These are phyloP conservation scores for Monosporozyma aerobia DNA, from an alignment of 805 yeast genomes.

Conservation along the genomic window DNA sequence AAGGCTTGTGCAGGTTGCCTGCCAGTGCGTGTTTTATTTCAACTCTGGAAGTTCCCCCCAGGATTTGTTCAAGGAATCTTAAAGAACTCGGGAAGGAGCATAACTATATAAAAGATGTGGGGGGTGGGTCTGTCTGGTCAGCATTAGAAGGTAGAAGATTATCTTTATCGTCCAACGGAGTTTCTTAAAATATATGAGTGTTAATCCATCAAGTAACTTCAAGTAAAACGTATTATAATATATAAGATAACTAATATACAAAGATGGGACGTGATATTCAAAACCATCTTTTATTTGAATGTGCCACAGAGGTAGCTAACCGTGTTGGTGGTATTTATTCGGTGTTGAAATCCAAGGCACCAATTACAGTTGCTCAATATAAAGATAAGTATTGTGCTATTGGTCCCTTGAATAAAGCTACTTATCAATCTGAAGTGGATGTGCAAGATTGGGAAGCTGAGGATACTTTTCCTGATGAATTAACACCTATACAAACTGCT, in stretches of 20 bases:
- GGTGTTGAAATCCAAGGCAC: slow-evolving; percentile 92
- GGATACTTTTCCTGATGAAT: slow-evolving; percentile 21
- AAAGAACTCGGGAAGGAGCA: no score
- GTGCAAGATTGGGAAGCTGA: slow-evolving; percentile 52
- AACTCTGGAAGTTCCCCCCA: no score
- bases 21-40: no score
- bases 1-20: no score
- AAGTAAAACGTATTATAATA: neutral
- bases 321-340: slow-evolving; percentile 97
- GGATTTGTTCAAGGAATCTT: no score
- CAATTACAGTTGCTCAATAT: slow-evolving; percentile 90
- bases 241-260: neutral
- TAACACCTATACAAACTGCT: slow-evolving; percentile 31
- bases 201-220: no score
- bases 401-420: slow-evolving; percentile 73
- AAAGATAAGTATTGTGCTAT: slow-evolving; percentile 74
- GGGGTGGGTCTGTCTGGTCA: no score
- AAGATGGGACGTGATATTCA: slow-evolving; percentile 74
- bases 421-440: slow-evolving; percentile 77
- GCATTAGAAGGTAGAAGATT: no score
- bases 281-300: slow-evolving; percentile 82
- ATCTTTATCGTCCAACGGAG: no score
- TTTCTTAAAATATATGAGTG: no score
- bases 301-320: slow-evolving; percentile 96
- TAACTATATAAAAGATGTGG: no score